A percentile compares a stretch with the other conserved stretches of the same genome.
phyloP scores from a whole-genome alignment of 2,329 filamentous ascomycete genomes.

The Fusarium torulosum region DNA sequence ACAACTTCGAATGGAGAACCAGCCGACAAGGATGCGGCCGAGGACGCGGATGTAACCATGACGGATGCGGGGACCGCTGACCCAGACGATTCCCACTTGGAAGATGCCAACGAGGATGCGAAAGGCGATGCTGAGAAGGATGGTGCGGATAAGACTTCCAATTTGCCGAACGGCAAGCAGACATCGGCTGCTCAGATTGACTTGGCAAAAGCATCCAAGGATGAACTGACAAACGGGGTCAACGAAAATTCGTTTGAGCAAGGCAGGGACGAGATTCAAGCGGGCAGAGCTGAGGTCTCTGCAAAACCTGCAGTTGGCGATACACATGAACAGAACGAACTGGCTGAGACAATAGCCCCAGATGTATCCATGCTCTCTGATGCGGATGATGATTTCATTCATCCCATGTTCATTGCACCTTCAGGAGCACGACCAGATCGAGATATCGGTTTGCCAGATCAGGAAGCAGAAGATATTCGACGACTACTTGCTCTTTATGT shows the following conservation, averaged over 20 bases:
- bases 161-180: constrained; percentile 28
- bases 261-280: not conserved
- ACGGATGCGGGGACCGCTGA: constrained; percentile 44
- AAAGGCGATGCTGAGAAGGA: constrained; percentile 24
- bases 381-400: constrained; percentile 68
- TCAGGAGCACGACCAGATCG: constrained; percentile 72
- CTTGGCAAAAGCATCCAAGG: not conserved
- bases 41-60: constrained; percentile 51
- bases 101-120: constrained; percentile 21
- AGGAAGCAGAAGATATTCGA: constrained; percentile 83
- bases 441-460: constrained; percentile 77
- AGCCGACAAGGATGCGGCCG: constrained; percentile 27
- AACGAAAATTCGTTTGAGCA: constrained; percentile 9
- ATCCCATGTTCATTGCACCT: constrained; percentile 80
- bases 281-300: not conserved
- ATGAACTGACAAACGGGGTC: constrained; percentile 17
- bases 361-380: constrained; percentile 18
- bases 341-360: constrained; percentile 20
- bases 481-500: constrained; percentile 80
- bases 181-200: constrained; percentile 4
- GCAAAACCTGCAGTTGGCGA: constrained; percentile 15
- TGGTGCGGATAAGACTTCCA: constrained; percentile 1
- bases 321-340: constrained; percentile 16
- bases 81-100: constrained; percentile 38
- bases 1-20: constrained; percentile 12